Evolutionary conservation across 805 yeast genomes (phyloP), one percentile per base, ranked within the genome.

Genomic region (Candida nanaspora): DNA sequence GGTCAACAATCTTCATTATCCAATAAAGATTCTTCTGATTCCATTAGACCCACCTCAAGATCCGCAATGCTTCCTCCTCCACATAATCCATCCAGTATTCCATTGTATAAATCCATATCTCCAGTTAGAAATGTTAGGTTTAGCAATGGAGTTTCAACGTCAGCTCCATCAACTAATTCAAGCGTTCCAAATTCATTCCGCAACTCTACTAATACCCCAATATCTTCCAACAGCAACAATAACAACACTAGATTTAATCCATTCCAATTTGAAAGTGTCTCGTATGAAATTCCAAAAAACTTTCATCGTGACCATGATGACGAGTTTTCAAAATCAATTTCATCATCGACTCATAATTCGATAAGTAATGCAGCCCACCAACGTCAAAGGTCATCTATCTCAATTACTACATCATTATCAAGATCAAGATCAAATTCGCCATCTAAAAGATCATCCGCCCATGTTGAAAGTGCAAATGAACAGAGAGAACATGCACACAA

Each of bases 231-330:
- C 31, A 43, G 21, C 37, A 33, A 27, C 29, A 19, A 37, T 39
- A 32, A 30, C 25, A 13, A 15, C 6, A 19, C 20, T 22, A 26
- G 21, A 9, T 15, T 20, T 2, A 36, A 28, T 29, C 65, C 64
- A 8, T 62, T 62, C 46, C 58, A 59, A 39, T 62, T 55, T 46
- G 63, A 62, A 41, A 46, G 62, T 16, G 41, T 54, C 32, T 41
- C 45, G 2, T 62, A 62, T 41, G 65, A 62, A 33, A 48, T 59
- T n/a, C 60, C 65, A 10, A 51, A 54, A 25, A 48, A 53, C 32
- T 54, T 56, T 35, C 60, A 46, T 30, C 31, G 38, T 19, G 39
- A 35, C 39, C 15, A 40, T 33, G 32, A 38, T 32, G 37, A 8
- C 33, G 45, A 45, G 37, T 48, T 36, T 11, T 9, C 18, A 26